phyloP scores from a whole-genome alignment of 495 filamentous ascomycete genomes.

The Trichoderma virens region DNA sequence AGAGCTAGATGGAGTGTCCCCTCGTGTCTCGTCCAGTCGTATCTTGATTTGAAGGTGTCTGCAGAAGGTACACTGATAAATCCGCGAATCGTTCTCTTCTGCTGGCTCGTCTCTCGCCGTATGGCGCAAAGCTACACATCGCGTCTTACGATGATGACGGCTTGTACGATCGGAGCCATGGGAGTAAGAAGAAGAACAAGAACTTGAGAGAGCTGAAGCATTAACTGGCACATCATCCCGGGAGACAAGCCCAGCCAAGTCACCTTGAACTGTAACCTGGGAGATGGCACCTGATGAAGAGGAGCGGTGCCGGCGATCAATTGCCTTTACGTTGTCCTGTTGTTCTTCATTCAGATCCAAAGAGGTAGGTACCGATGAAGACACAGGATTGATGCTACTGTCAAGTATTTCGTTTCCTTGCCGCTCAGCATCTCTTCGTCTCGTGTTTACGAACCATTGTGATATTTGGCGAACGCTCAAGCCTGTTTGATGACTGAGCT shows the following conservation, averaged over 20 bases:
- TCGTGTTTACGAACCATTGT: conserved; percentile 82
- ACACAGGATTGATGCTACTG: conserved; percentile 54
- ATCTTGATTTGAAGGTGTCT: conserved; percentile 73
- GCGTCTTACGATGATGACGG: neutral
- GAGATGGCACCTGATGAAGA: conserved; percentile 12
- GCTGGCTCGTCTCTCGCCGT: neutral
- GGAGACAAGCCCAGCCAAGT: neutral
- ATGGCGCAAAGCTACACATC: neutral
- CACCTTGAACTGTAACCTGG: neutral
- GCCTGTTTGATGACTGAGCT: conserved; percentile 61
- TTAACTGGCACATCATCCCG: neutral
- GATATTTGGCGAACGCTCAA: conserved; percentile 67
- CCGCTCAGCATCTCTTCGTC: conserved; percentile 67
- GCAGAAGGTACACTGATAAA: conserved; percentile 85
- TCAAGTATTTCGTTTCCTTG: conserved; percentile 33
- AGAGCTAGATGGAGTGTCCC: conserved; percentile 69
- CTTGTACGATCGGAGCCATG: neutral
- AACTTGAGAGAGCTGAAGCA: neutral
- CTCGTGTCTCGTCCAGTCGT: conserved; percentile 80
- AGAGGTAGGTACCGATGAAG: conserved; percentile 20
- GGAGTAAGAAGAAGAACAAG: neutral
- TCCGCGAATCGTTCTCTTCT: conserved; percentile 21
- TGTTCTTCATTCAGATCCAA: too few species aligned
- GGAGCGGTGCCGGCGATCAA: conserved; percentile 19
- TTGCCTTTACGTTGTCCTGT: too few species aligned